Evolutionary conservation across 352 stramenopile genomes (phyloP), one percentile per base, ranked within the genome.

Genomic region (Peronospora belbahrii): DNA sequence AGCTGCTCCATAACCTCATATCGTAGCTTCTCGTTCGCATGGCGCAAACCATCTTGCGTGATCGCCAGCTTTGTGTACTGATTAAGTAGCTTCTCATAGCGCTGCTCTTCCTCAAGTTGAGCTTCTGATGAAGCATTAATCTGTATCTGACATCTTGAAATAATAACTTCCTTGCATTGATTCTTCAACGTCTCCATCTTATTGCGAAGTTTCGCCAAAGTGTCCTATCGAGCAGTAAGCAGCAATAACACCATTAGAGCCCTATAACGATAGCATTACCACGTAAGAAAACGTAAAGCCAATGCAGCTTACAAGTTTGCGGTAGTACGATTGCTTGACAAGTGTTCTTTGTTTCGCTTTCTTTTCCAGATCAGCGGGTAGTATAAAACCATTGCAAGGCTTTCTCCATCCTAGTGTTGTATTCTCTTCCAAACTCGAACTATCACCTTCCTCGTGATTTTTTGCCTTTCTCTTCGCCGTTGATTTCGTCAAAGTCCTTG

Each of bases 281-380:
- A 27, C 23, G 4, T 27, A 7, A 27, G 23, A 27, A 27, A 7
- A 2, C 17, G 25, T 17, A 43, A 52, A 75, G n/a, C n/a, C n/a
- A n/a, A n/a, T n/a, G n/a, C n/a, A n/a, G n/a, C 68, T 25, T 52
- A 81, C 69, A 41, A 86, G 78, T 53, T 86, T 86, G 43, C 74
- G 71, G 57, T 86, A 84, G 59, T 86, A 86, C 24, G 71, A 86
- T 8, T 59, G 59, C 39, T 83, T 83, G 34, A 86, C 74, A 30
- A 86, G 62, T 62, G 74, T 56, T 27, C 74, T 65, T 55, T 86
- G 74, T 60, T 84, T 83, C 28, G 74, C 65, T 45, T 71, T 62
- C 55, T 86, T 86, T 47, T 84, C 66, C 17, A 57, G 70, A 31
- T 83, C 63, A 0, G 60, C 74, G 18, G 79, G 49, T 10, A 62